Base-by-base conservation (phyloP, 1,139 yeast species). In the Lodderomyces pseudojiufengensis region DNA sequence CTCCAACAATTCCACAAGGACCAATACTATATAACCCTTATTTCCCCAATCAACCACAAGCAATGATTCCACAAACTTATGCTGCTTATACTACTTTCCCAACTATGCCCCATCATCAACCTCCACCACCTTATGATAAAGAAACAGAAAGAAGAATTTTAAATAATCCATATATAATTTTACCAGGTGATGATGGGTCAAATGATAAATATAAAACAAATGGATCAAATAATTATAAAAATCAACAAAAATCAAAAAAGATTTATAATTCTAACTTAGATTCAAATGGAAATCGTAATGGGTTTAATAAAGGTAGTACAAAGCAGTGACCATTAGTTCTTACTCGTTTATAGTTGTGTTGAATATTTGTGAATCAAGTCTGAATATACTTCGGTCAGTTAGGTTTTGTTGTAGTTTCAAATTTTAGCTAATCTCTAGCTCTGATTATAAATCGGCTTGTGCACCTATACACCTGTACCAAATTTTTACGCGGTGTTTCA, bases 161-260 rank as follows among this genome's bases (percentile, higher is more conserved):
- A 37, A 60, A 59, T 43, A 60, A 60, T 31, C 65, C 65, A 2
- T 59, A 59, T 42, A 59, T 59, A 21, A 57, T 60, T 18, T 41
- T 58, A 22, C 64, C 64, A 1, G 58, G 52, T 13, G 43, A 44
- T 24, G 7, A 26, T 12, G 29, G 16, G 4, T n/a, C 16, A 10
- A 27, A 32, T 27, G 34, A 25, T 11, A 25, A 29, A 10, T 27
- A 5, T 27, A 15, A 5, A n/a, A 27, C 4, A 5, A 27, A 13
- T 14, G n/a, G 16, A 6, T 20, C 22, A 6, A n/a, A 22, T 23
- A 22, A 21, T 23, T 12, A 11, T 9, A 30, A 16, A 16, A 2
- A 27, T 22, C 14, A 35, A 12, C n/a, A 6, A 9, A 21, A 29
- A 18, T 14, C 9, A 5, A 26, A 26, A 9, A 26, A 26, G 9